phyloP scores from a whole-genome alignment of 2,329 filamentous ascomycete genomes.

The Metarhizium humberi region DNA sequence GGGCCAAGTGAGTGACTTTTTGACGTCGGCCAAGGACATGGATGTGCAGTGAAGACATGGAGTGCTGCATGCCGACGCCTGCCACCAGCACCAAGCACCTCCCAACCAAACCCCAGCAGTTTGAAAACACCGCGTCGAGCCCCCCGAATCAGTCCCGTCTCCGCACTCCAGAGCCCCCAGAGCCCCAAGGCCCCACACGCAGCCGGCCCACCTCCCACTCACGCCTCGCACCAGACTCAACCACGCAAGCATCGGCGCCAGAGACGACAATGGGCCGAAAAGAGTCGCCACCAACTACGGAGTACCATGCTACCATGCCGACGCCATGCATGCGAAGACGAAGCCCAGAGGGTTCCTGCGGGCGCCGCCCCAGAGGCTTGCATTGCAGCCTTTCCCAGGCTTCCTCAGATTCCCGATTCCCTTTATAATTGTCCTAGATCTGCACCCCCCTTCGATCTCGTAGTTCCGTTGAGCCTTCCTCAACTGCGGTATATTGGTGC shows the following conservation, averaged over 20 bases:
- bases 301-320: no score
- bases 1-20: background rate
- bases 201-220: background rate
- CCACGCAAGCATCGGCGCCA: background rate
- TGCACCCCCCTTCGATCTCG: background rate
- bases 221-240: no score
- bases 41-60: no score
- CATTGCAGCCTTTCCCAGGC: background rate
- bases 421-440: conserved; percentile 2
- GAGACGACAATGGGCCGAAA: conserved; percentile 8
- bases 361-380: background rate
- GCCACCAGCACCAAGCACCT: no score
- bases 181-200: no score
- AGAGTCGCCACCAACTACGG: conserved; percentile 3
- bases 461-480: background rate
- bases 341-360: background rate
- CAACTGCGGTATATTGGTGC: background rate
- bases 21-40: background rate
- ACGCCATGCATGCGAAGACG: background rate
- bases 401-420: background rate
- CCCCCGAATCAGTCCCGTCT: background rate
- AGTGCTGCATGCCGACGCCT: no score
- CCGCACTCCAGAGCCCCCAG: conserved; percentile 5
- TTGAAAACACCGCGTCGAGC: background rate
- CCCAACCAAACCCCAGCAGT: background rate